A percentile compares a stretch with the other conserved stretches of the same genome.
phyloP scores from a whole-genome alignment of 1,139 yeast genomes.

The Hemisphaericaspora xylofermentans region DNA sequence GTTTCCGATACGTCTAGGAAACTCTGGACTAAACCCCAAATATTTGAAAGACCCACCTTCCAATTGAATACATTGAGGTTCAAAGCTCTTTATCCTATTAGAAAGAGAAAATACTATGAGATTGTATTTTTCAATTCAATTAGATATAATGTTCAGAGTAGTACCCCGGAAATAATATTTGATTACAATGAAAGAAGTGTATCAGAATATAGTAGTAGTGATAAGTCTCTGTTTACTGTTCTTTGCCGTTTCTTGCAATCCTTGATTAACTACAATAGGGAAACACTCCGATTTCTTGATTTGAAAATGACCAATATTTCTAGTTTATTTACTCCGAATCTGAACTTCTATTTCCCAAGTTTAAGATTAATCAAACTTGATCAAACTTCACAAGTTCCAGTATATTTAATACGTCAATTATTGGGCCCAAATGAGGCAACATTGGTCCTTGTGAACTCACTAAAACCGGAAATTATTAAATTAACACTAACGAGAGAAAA shows the following conservation, averaged over 20 bases:
- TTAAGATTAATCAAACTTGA: constrained; percentile 9
- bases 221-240: background rate
- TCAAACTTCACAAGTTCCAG: constrained; percentile 10
- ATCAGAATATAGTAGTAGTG: background rate
- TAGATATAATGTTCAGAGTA: background rate
- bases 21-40: background rate
- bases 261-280: constrained; percentile 2
- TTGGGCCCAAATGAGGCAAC: background rate
- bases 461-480: constrained; percentile 3
- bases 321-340: constrained; percentile 1
- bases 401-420: background rate
- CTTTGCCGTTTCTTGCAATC: constrained; percentile 3
- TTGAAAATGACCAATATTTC: constrained; percentile 10
- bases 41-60: constrained; percentile 2
- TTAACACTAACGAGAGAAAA: background rate
- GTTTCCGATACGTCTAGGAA: constrained; percentile 1
- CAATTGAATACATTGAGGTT: constrained; percentile 8
- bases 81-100: constrained; percentile 5
- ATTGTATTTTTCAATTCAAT: background rate
- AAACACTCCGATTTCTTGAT: constrained; percentile 6
- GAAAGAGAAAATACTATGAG: background rate
- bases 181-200: background rate
- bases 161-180: background rate
- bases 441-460: background rate
- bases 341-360: constrained; percentile 2